Base-by-base conservation (phyloP, 306 rosid genomes). In the Inga laurina region DNA sequence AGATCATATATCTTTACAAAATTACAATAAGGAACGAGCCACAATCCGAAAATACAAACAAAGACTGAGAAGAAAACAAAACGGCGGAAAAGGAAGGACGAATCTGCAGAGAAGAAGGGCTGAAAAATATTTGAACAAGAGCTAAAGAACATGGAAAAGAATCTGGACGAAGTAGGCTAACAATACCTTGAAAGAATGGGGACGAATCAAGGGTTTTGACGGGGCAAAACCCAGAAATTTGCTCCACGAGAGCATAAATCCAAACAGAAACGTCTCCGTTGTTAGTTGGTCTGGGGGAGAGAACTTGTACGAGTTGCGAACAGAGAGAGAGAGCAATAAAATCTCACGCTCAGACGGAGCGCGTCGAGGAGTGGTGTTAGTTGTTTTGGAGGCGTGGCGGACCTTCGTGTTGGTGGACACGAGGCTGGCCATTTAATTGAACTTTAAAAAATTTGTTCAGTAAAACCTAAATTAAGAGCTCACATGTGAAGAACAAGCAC, bases 141-240 rank as follows among this genome's bases (percentile, higher is more conserved):
- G 76, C 30, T 35, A 77, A 66, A 19, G 59, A 70, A 85, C 59
- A 45, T 35, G 46, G 61, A 88, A 89, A 82, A 75, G 81, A 84
- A 83, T 78, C 85, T 76, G 49, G 10, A 85, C 51, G n/a, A 88
- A n/a, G 34, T 43, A 70, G 52, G 4, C 15, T 9, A 39, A 9
- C n/a, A 78, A 78, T 65, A 91, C 90, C 91, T 69, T 24, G 45
- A 16, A 70, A 59, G 84, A 88, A 88, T 83, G 92, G 81, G 59
- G 76, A 86, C 75, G 85, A 88, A 90, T 81, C 89, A 87, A 92
- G 94, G 91, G 93, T 78, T 84, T 83, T 22, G 70, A 51, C 51
- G 81, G 70, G 78, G 89, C 86, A 59, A 72, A 72, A 22, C 75
- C 73, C 79, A 84, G 79, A 86, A 78, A 79, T 86, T 84, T 56